Base-by-base conservation (phyloP, 1,284 basidiomycete species). In the Apiotrichum akiyoshidainum region DNA sequence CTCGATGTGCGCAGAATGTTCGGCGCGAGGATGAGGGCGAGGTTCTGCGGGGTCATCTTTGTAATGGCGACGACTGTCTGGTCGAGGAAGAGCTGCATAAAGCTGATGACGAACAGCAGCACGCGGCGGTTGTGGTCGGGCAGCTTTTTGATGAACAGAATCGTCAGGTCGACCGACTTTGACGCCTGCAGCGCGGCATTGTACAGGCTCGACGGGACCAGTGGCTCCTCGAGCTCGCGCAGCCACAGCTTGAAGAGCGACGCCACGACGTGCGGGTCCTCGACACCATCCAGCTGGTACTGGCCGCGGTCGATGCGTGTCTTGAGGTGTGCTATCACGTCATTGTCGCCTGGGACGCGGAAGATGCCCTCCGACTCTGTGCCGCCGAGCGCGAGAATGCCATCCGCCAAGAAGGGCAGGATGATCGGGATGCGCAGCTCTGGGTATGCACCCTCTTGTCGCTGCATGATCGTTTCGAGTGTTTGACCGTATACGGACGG, bases 401-500 rank as follows among this genome's bases (percentile, higher is more conserved):
- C 90, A 67, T 94, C 88, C 1, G 90, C 86, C 35, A 95, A 85
- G 82, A 95, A 95, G 19, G 91, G 89, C 5, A 95, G 84, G 68
- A 95, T 88, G 74, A 93, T 90, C 14, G 92, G 92, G 9, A 94
- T 86, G 74, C 87, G 87, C 64, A 88, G 85, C 54, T 85, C 81
- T 2, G 90, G 89, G 68, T 94, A 93, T 45, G 86, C 89, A 44
- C 87, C 84, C 67, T 86, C 85, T 76, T 95, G 92, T 13, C 92
- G 79, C 52, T 87, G 83, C 79, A 90, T 87, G 63, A 91, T 87
- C 21, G 86, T 86, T 63, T 89, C 87, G 11, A 96, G 81, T 0
- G 88, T 87, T 79, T 93, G 90, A 46, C 91, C 91, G 70, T 95
- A 96, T 0, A 90, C 92, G 1, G 89, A 92, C 0, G 92, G 91